Conservation (phyloP, 768 basidiomycete species). For the Xerocomellus amylosporus region DNA sequence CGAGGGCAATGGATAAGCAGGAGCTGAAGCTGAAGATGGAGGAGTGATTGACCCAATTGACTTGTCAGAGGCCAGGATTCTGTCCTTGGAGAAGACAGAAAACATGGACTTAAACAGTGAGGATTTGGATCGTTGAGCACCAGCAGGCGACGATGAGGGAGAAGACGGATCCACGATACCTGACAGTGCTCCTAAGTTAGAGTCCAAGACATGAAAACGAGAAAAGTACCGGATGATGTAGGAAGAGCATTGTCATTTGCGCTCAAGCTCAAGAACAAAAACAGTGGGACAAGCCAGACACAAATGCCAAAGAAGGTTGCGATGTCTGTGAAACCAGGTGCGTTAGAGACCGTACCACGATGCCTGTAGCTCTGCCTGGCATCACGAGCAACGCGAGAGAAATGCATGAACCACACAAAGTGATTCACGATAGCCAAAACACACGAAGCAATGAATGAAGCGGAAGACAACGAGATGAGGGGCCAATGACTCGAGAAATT, state of each 20-base stretch:
- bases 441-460: constrained; percentile 83
- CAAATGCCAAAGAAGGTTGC: constrained; percentile 82
- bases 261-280: constrained; percentile 91
- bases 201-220: not conserved
- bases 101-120: constrained; percentile 71
- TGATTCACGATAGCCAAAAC: constrained; percentile 83
- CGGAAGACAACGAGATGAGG: constrained; percentile 84
- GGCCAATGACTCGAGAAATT: constrained; percentile 94
- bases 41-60: constrained; percentile 74
- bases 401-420: constrained; percentile 97
- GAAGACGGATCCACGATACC: constrained; percentile 26
- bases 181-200: not conserved
- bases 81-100: constrained; percentile 41
- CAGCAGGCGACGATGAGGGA: constrained; percentile 19
- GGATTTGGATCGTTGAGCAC: constrained; percentile 44
- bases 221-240: constrained; percentile 48
- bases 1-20: constrained; percentile 28
- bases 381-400: constrained; percentile 67
- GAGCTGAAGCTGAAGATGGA: constrained; percentile 33
- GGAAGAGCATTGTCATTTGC: constrained; percentile 97
- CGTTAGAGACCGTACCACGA: constrained; percentile 33
- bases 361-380: constrained; percentile 52
- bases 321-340: constrained; percentile 65
- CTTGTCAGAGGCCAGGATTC: constrained; percentile 43
- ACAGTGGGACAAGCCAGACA: constrained; percentile 88